A percentile compares a stretch with the other conserved stretches of the same genome.
Evolutionary conservation across 495 filamentous ascomycete genomes (phyloP).

Genomic region (Hapsidospora chrysogenum): DNA sequence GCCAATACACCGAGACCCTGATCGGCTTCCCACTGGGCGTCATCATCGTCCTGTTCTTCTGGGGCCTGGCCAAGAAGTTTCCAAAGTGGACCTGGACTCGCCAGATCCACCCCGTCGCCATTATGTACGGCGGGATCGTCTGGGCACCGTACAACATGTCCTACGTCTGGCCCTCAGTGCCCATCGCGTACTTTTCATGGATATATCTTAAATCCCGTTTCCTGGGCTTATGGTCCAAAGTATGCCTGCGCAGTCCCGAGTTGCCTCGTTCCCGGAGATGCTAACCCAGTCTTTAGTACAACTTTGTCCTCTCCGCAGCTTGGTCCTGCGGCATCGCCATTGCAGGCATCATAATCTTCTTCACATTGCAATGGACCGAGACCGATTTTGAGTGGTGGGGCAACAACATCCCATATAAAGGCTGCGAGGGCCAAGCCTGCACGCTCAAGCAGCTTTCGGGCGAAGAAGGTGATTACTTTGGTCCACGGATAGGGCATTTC

Average conservation of each 20-base stretch:
- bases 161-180: constrained; percentile 16
- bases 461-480: constrained; percentile 20
- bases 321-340: constrained; percentile 17
- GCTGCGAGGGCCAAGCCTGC: constrained; percentile 16
- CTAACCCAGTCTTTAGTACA: constrained; percentile 7
- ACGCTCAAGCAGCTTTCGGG: constrained; percentile 8
- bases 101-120: constrained; percentile 17
- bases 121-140: constrained; percentile 14
- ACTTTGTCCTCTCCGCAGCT: constrained; percentile 20
- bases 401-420: constrained; percentile 12
- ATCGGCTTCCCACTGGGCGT: constrained; percentile 18
- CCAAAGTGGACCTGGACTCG: constrained; percentile 12
- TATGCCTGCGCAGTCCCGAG: background rate
- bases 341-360: constrained; percentile 21
- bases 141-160: constrained; percentile 20
- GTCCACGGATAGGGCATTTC: constrained; percentile 17
- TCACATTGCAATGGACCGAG: constrained; percentile 13
- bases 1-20: constrained; percentile 19
- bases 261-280: background rate
- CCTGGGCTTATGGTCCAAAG: constrained; percentile 18
- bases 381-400: constrained; percentile 18
- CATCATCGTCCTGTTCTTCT: constrained; percentile 12
- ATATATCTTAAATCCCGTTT: constrained; percentile 10
- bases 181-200: constrained; percentile 19
- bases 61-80: constrained; percentile 8